These are phyloP conservation scores for Mortierella sp. DNA, from an alignment of 371 early-diverging fungal genomes.

Conservation along the genomic window DNA sequence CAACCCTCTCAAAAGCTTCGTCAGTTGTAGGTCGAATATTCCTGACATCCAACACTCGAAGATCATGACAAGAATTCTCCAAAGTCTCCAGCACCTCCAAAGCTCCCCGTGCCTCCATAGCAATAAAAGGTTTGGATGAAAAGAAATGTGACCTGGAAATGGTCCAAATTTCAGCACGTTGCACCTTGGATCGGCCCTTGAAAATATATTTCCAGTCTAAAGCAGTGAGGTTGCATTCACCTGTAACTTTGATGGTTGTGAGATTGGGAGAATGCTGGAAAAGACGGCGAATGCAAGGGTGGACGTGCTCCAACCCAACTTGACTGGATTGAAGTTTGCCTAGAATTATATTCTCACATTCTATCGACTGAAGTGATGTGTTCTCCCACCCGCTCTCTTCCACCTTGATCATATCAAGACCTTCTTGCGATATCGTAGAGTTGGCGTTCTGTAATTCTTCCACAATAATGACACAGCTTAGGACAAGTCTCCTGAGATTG, in stretches of 20 bases:
- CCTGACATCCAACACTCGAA: background rate
- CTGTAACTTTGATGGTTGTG: background rate
- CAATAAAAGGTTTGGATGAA: no score
- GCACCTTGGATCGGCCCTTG: background rate
- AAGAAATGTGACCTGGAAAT: background rate
- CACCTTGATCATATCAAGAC: background rate
- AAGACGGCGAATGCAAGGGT: constrained; percentile 11
- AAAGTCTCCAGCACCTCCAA: background rate
- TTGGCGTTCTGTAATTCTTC: background rate
- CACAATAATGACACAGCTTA: background rate
- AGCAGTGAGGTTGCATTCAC: background rate
- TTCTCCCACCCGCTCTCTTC: constrained; percentile 9
- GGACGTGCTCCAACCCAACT: background rate
- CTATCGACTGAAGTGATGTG: background rate
- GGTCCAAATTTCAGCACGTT: background rate
- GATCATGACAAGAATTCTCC: background rate
- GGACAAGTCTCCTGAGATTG: background rate
- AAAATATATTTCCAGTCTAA: constrained; percentile 10
- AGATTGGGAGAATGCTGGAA: constrained; percentile 9
- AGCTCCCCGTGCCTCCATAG: no score
- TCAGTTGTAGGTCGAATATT: background rate
- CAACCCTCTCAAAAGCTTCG: constrained; percentile 1
- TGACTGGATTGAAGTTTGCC: background rate
- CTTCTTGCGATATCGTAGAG: background rate
- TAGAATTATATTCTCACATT: background rate